Base-by-base conservation (phyloP, 1,284 basidiomycete species). In the Leccinum angustisporum region DNA sequence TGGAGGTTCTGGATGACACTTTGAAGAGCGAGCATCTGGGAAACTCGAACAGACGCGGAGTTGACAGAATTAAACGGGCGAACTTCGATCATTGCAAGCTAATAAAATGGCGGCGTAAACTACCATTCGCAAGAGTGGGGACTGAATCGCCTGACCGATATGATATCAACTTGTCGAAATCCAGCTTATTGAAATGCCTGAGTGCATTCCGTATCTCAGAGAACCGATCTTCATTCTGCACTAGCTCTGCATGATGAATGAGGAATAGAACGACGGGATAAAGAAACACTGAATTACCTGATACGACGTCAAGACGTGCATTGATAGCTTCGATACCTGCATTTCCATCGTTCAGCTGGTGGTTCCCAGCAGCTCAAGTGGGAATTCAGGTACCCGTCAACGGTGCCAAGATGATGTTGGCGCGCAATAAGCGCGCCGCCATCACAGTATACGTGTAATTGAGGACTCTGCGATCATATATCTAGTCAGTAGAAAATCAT, bases 381-480 rank as follows among this genome's bases (percentile, higher is more conserved):
- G 31, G 33, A 50, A 59, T 50, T 62, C 4, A 48, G 72, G 56
- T 68, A 88, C 94, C 82, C 54, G 89, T 92, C 53, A 91, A 80
- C 0, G 96, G 96, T 30, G 94, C 90, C 10, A 98, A 81, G 21
- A 98, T 83, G 63, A 27, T 27, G 27, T 89, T 95, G 30, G 88
- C 84, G 57, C 93, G 83, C 34, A 98, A 77, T 34, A 95, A 79
- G 11, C 95, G 82, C 5, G 84, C 77, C 1, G 88, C 95, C 94
- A 97, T 97, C 0, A 93, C 87, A 0, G 95, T 97, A 67, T 83
- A 90, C 1, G 94, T 95, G 61, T 91, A 82, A 69, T 97, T 90
- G 55, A 97, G 76, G 4, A 84, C 71, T 48, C 91, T 87, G 63
- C 9, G 25, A 48, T 36, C 56, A 11, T 55, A 9, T 14, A 51